phyloP scores from a whole-genome alignment of 2,329 filamentous ascomycete genomes.

The Aspergillus sp. region DNA sequence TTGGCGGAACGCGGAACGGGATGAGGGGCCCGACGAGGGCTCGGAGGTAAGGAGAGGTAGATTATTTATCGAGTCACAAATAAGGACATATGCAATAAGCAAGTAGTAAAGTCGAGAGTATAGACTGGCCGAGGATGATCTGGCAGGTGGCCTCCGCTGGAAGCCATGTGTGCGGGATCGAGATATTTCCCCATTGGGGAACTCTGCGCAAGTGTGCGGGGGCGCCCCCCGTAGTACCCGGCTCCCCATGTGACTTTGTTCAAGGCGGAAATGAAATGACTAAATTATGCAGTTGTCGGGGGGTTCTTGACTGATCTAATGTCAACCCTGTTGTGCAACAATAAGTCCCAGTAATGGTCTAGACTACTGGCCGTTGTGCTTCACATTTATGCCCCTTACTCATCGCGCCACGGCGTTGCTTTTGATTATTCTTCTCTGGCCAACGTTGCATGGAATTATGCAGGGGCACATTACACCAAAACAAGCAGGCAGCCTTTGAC shows the following conservation, averaged over 20 bases:
- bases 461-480: neutral
- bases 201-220: conserved; percentile 12
- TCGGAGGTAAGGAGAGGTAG: neutral
- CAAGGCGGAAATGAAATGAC: neutral
- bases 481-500: neutral
- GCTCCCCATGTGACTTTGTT: neutral
- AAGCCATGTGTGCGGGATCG: conserved; percentile 20
- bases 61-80: neutral
- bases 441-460: neutral
- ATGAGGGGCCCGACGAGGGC: conserved; percentile 7
- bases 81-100: neutral
- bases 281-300: too few species aligned
- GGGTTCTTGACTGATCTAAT: neutral
- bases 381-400: neutral
- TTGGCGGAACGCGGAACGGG: neutral
- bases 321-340: neutral
- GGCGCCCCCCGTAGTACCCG: conserved; percentile 11
- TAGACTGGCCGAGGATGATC: neutral
- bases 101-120: neutral
- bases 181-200: conserved; percentile 26
- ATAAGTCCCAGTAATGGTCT: neutral
- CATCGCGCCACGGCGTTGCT: neutral
- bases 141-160: conserved; percentile 8
- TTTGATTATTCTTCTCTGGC: neutral
- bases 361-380: neutral